Base-by-base conservation (phyloP, 805 yeast genomes). In the Grigorovia jiainica region DNA sequence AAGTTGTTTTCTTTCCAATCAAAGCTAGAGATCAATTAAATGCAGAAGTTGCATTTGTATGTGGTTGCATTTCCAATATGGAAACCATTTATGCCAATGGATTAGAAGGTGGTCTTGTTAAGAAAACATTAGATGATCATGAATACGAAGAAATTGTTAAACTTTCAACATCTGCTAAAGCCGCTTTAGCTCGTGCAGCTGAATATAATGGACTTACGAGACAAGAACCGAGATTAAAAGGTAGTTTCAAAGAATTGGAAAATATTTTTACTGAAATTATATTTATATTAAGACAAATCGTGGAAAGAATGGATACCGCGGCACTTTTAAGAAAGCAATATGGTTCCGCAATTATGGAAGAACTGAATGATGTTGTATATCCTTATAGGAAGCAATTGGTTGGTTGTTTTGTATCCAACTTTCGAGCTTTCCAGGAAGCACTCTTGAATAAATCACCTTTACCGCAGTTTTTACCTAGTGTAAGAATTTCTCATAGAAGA, bases 401-500 rank as follows among this genome's bases (percentile, higher is more conserved):
- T 5, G 75, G 70, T 7, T 62, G 71, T 7, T 45, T 72, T 32
- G 54, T 61, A 15, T 58, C 64, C 38, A 42, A 61, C 3, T 50
- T 71, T 50, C 60, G 73, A 32, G 68, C 72, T 7, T 57, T 72
- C 10, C 68, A 69, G 42, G 65, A 63, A 31, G 72, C 76, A 0
- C 50, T 71, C n/a, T 38, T 52, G 5, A 68, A 61, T 34, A 72
- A 72, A 44, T 52, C 65, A 1, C 77, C 78, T 2, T 42, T 73
- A 21, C 78, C 78, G 1, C 77, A 72, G 45, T 72, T 61, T 48
- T 42, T 73, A 16, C 77, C 78, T 1, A 70, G 76, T 49, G 63
- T 73, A 1, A 61, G 71, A 46, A 61, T 71, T 35, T 66, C 77
- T 1, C 77, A 73, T 34, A 52, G 69, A 41, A 62, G 76, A 40